Evolutionary conservation across 2,329 filamentous ascomycete genomes (phyloP), one percentile per base, ranked within the genome.

Genomic region (Colletotrichum sojae): DNA sequence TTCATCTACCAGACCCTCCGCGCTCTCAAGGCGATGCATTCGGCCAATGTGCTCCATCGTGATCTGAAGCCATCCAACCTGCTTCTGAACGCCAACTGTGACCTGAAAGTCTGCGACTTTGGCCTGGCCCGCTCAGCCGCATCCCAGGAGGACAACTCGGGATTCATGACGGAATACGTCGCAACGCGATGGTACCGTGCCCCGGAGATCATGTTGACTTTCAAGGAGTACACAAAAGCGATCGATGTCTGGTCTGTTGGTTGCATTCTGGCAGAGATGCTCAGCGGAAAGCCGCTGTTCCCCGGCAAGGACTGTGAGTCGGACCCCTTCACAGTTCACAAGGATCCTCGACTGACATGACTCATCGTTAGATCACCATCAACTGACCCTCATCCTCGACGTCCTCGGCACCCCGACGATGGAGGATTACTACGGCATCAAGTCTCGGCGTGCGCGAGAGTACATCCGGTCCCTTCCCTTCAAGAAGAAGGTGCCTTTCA

Each of bases 111-210:
- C 75, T 99, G 96, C 83, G 96, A 99, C 81, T 99, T 99, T 78
- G 96, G 96, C 78, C 90, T 99, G 66, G 96, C 96, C 56, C 91
- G 95, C 77, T 98, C 95, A 10, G 96, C 96, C 13, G 96, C 96
- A 9, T 98, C 95, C 10, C 97, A 97, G 74, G 96, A 99, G 78
- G 96, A 99, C 82, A 99, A 99, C 84, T 98, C 95, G n/a, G 96
- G 96, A 22, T 99, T 99, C 89, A 99, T 99, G 96, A 99, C 96
- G 16, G 96, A 99, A 97, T 99, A 99, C 80, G 96, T 99, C 66
- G 96, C 96, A 59, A 99, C 96, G 54, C 92, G 96, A 77, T 99
- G 96, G 96, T 99, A 99, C 83, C 94, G 96, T 82, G 96, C 96
- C 6, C 96, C 96, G 4, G 96, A 99, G 81, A 99, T 99, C 81